These are phyloP conservation scores for Curvularia verruculosa DNA, from an alignment of 2,329 filamentous ascomycete species.

Conservation along the genomic window DNA sequence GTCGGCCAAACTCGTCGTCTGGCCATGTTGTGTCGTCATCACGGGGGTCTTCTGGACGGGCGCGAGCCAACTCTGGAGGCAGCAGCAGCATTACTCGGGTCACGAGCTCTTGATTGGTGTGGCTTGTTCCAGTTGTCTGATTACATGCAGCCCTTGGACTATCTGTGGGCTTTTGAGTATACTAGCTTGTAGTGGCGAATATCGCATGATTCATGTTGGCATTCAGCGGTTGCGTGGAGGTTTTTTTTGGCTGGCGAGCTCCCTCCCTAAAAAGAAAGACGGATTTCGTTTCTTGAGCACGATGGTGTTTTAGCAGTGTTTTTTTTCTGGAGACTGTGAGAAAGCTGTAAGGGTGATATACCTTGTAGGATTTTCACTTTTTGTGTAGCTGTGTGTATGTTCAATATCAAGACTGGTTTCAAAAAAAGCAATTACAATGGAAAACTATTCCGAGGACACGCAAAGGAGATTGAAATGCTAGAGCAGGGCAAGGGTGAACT, in stretches of 20 bases:
- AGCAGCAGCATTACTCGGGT: constrained; percentile 38
- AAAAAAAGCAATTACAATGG: constrained; percentile 6
- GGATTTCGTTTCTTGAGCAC: constrained; percentile 18
- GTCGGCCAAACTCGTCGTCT: constrained; percentile 47
- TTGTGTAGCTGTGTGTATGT: constrained; percentile 31
- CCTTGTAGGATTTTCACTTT: constrained; percentile 15
- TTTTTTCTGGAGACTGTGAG: background rate
- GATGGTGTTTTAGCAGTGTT: constrained; percentile 23
- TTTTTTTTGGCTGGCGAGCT: constrained; percentile 10
- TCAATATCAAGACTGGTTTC: constrained; percentile 32
- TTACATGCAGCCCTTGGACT: constrained; percentile 8
- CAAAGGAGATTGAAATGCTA: background rate
- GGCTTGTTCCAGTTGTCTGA: constrained; percentile 3
- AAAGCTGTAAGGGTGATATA: constrained; percentile 4
- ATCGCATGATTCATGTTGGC: constrained; percentile 22
- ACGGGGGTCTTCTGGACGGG: constrained; percentile 35
- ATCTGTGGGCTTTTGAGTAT: constrained; percentile 18
- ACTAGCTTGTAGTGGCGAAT: constrained; percentile 20
- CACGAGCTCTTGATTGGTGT: constrained; percentile 11
- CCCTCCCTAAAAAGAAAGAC: constrained; percentile 34
- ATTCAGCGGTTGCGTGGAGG: constrained; percentile 23
- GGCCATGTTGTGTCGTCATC: constrained; percentile 32
- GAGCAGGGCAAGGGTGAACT: background rate
- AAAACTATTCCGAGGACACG: no score
- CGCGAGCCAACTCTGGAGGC: constrained; percentile 41